phyloP scores from a whole-genome alignment of 1,284 basidiomycete species.

The Sporisorium scitamineum region DNA sequence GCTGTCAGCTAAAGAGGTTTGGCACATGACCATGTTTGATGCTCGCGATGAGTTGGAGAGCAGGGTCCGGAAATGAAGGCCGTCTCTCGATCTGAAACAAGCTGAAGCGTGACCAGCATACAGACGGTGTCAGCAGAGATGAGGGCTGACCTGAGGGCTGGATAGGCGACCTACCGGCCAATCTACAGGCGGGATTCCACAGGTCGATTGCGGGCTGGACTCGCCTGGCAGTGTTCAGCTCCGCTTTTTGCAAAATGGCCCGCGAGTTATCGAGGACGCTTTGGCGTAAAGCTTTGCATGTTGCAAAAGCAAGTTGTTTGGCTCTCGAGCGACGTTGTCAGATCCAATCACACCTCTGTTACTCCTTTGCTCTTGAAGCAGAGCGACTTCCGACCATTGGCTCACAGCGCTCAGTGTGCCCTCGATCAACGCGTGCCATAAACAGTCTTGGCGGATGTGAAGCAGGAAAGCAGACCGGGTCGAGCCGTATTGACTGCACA shows the following conservation, averaged over 20 bases:
- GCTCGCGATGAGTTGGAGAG: not conserved
- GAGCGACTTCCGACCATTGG: not conserved
- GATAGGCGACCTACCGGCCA: not conserved
- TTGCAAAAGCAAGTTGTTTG: not conserved
- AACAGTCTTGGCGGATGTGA: not conserved
- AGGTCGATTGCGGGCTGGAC: not conserved
- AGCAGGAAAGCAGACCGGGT: not conserved
- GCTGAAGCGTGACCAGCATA: not conserved
- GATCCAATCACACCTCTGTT: not conserved
- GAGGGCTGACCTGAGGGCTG: too few relatives aligned
- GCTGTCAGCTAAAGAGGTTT: not conserved
- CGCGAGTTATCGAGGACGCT: not conserved
- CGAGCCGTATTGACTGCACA: not conserved
- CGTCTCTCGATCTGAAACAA: slow-evolving; percentile 1
- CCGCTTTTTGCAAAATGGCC: not conserved
- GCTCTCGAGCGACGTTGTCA: not conserved
- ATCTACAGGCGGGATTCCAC: slow-evolving; percentile 4
- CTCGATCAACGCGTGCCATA: not conserved
- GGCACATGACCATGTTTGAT: not conserved
- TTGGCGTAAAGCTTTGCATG: not conserved
- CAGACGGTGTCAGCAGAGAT: not conserved
- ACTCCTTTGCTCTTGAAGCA: not conserved
- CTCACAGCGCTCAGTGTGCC: not conserved
- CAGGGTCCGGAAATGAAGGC: not conserved
- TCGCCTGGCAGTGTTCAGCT: not conserved